phyloP scores from a whole-genome alignment of 208 protist genomes.

The Trypanosoma avium region DNA sequence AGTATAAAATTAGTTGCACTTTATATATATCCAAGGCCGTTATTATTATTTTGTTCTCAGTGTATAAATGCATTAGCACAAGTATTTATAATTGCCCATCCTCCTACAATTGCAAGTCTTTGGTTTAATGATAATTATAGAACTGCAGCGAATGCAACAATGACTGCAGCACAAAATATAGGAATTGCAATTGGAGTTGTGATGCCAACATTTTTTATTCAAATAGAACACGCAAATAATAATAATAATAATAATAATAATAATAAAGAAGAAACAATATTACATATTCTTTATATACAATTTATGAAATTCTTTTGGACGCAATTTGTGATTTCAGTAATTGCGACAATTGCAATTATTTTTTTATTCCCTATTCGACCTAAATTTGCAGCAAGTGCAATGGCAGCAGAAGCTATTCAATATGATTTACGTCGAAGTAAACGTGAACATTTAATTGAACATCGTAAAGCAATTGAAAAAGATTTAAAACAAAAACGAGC shows the following conservation, averaged over 20 bases:
- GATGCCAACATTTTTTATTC: slow-evolving; percentile 11
- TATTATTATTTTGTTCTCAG: slow-evolving; percentile 9
- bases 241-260: not conserved
- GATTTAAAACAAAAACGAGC: slow-evolving; percentile 1
- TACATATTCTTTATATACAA: not conserved
- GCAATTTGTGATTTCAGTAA: slow-evolving; percentile 5
- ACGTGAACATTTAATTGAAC: not conserved
- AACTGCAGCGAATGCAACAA: slow-evolving; percentile 6
- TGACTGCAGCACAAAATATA: slow-evolving; percentile 17
- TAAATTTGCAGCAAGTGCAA: not conserved
- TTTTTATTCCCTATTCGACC: slow-evolving; percentile 5
- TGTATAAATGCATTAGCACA: slow-evolving; percentile 13
- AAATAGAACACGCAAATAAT: not conserved
- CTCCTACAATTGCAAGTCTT: slow-evolving; percentile 2
- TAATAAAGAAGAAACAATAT: too few species aligned
- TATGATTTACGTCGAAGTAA: not conserved
- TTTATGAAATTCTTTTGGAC: slow-evolving; percentile 15
- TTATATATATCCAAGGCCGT: not conserved
- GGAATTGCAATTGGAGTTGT: slow-evolving; percentile 17
- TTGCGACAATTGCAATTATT: not conserved
- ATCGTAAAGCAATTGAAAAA: slow-evolving; percentile 9
- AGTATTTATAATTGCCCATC: slow-evolving; percentile 14
- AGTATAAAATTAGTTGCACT: slow-evolving; percentile 4
- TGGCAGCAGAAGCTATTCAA: not conserved
- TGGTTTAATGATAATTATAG: slow-evolving; percentile 11